phyloP scores from a whole-genome alignment of 495 filamentous ascomycete species.

The Chaetomium fimeti region DNA sequence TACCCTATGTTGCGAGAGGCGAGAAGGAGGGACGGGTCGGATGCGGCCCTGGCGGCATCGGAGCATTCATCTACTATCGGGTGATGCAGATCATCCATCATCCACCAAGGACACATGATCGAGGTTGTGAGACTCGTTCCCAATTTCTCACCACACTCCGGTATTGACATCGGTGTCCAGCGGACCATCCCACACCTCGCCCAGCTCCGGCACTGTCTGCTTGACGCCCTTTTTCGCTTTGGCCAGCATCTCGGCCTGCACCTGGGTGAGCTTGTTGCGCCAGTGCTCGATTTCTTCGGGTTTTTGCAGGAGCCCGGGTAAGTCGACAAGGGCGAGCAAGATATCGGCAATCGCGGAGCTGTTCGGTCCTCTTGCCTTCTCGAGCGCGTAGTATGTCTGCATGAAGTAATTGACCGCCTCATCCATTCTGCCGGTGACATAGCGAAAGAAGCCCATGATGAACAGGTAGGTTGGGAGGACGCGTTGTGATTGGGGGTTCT shows the following conservation, averaged over 20 bases:
- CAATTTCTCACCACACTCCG: conserved; percentile 4
- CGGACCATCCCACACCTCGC: conserved; percentile 15
- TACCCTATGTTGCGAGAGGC: neutral
- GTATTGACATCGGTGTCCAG: conserved; percentile 18
- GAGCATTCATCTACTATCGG: neutral
- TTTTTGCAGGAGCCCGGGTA: conserved; percentile 10
- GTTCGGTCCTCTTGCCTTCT: conserved; percentile 1
- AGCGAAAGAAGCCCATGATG: conserved; percentile 17
- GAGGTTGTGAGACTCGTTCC: neutral
- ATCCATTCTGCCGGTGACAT: conserved; percentile 10
- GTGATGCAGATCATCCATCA: neutral
- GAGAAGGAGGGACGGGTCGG: neutral
- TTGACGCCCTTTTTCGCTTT: neutral
- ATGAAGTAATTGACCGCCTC: conserved; percentile 20
- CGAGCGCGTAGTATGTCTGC: conserved; percentile 15
- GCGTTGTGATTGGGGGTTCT: neutral
- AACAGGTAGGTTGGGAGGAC: conserved; percentile 13
- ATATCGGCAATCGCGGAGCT: conserved; percentile 15
- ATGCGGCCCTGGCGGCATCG: no score
- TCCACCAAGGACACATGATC: neutral
- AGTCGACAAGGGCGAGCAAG: conserved; percentile 12
- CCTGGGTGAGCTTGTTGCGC: conserved; percentile 2
- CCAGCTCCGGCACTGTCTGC: neutral
- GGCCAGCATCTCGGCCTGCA: conserved; percentile 11
- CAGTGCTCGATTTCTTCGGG: conserved; percentile 7